phyloP scores from a whole-genome alignment of 495 filamentous ascomycete species.

The Echria macrotheca region DNA sequence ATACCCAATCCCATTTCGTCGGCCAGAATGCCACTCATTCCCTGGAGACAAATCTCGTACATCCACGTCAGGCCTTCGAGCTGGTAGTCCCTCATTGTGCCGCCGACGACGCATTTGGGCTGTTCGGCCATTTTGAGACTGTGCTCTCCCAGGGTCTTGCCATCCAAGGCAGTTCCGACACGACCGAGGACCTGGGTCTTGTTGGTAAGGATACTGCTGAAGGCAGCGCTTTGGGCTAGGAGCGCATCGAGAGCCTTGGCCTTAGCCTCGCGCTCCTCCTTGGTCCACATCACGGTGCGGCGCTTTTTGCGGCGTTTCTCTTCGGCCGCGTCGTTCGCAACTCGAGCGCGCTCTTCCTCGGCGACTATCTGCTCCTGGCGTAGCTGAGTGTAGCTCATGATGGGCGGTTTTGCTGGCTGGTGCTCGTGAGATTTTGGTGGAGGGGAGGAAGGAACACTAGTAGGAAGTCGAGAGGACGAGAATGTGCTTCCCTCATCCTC shows the following conservation, averaged over 20 bases:
- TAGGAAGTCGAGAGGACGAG: constrained; percentile 33
- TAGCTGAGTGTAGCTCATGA: constrained; percentile 33
- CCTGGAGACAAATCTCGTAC: constrained; percentile 74
- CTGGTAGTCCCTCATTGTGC: constrained; percentile 90
- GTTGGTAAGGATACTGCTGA: constrained; percentile 49
- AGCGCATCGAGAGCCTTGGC: constrained; percentile 47
- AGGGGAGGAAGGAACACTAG: constrained; percentile 41
- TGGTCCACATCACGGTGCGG: constrained; percentile 43
- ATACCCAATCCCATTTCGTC: constrained; percentile 93
- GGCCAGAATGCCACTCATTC: constrained; percentile 88
- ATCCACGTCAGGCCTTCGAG: constrained; percentile 94
- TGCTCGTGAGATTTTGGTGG: constrained; percentile 20
- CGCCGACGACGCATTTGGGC: constrained; percentile 76
- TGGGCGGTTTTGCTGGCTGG: constrained; percentile 14
- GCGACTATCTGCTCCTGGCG: constrained; percentile 42
- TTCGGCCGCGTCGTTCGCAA: constrained; percentile 43
- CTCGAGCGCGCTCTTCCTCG: constrained; percentile 48
- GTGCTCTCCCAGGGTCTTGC: constrained; percentile 63
- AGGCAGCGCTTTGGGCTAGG: constrained; percentile 41
- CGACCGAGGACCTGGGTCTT: constrained; percentile 52
- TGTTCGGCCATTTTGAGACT: constrained; percentile 76
- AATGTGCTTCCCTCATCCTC: constrained; percentile 18
- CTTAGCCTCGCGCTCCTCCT: constrained; percentile 47
- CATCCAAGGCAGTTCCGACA: constrained; percentile 47
- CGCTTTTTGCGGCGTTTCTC: constrained; percentile 42